Conservation (phyloP, 371 early-diverging fungal genomes). For the Conidiobolus incongruus region DNA sequence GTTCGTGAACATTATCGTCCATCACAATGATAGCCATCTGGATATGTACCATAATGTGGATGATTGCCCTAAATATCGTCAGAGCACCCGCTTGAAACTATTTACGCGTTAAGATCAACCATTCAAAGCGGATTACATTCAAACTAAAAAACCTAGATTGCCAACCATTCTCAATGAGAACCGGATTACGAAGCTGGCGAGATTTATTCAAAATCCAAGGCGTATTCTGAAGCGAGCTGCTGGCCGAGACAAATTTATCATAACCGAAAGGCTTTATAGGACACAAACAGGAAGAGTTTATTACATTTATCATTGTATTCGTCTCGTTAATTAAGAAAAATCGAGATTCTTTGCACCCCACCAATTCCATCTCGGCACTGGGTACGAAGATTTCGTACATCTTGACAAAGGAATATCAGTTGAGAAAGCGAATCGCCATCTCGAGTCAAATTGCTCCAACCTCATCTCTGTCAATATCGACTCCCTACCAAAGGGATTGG, state of each 20-base stretch:
- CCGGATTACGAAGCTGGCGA: no score
- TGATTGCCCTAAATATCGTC: constrained; percentile 18
- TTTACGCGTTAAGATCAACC: constrained; percentile 30
- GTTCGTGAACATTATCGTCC: no score
- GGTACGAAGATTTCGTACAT: no score
- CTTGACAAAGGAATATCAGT: constrained; percentile 20
- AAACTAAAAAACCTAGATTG: constrained; percentile 28
- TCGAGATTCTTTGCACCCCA: constrained; percentile 17
- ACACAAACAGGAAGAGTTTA: constrained; percentile 22
- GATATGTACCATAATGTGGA: no score
- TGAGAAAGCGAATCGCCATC: constrained; percentile 24
- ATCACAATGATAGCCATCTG: no score
- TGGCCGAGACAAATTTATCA: constrained; percentile 14
- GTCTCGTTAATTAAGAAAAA: constrained; percentile 25
- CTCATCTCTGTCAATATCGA: constrained; percentile 35
- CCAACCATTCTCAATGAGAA: constrained; percentile 25
- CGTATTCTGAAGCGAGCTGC: no score
- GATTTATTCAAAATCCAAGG: no score
- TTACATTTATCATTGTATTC: constrained; percentile 49
- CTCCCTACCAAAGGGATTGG: no score
- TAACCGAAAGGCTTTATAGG: constrained; percentile 12
- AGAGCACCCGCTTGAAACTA: constrained; percentile 25
- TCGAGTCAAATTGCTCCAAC: constrained; percentile 43
- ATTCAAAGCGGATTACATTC: constrained; percentile 23
- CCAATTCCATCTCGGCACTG: no score